Percentiles rank a stretch among this genome's conserved stretches.
Evolutionary conservation across 2,329 filamentous ascomycete genomes (phyloP).

Genomic region (Aureobasidium zeae): DNA sequence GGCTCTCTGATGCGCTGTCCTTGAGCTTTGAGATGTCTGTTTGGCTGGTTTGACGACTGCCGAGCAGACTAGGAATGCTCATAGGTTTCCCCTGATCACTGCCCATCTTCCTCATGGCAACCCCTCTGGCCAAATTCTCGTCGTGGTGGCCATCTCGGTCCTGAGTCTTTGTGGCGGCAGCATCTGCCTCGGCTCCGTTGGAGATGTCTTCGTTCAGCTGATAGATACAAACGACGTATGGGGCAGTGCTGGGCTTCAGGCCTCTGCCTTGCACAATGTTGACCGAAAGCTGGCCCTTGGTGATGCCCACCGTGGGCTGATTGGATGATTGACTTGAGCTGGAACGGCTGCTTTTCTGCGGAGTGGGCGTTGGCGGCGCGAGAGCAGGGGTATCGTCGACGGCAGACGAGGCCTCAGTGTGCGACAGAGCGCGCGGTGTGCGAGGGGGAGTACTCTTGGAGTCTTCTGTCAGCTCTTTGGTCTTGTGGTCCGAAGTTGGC

Average conservation of each 20-base stretch:
- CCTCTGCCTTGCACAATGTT: slow-evolving; percentile 80
- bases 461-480: slow-evolving; percentile 70
- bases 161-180: slow-evolving; percentile 30
- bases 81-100: slow-evolving; percentile 78
- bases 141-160: slow-evolving; percentile 39
- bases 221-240: slow-evolving; percentile 93
- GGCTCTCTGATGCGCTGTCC: slow-evolving; percentile 49
- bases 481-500: slow-evolving; percentile 47
- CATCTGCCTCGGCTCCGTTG: slow-evolving; percentile 61
- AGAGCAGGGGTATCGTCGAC: slow-evolving; percentile 20
- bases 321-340: slow-evolving; percentile 25
- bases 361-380: slow-evolving; percentile 39
- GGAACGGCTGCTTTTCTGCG: slow-evolving; percentile 27
- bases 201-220: slow-evolving; percentile 96
- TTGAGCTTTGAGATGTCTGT: slow-evolving; percentile 66
- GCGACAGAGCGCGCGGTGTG: slow-evolving; percentile 76
- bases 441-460: slow-evolving; percentile 83
- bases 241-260: slow-evolving; percentile 71
- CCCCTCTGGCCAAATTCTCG: slow-evolving; percentile 43
- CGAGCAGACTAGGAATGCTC: slow-evolving; percentile 85
- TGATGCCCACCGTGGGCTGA: slow-evolving; percentile 53
- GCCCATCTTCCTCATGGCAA: slow-evolving; percentile 48
- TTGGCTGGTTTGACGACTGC: slow-evolving; percentile 91
- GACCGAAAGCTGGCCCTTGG: slow-evolving; percentile 82
- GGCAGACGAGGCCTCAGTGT: slow-evolving; percentile 24